These are phyloP conservation scores for Hirsutella minnesotensis DNA, from an alignment of 2,329 filamentous ascomycete species.

Conservation along the genomic window DNA sequence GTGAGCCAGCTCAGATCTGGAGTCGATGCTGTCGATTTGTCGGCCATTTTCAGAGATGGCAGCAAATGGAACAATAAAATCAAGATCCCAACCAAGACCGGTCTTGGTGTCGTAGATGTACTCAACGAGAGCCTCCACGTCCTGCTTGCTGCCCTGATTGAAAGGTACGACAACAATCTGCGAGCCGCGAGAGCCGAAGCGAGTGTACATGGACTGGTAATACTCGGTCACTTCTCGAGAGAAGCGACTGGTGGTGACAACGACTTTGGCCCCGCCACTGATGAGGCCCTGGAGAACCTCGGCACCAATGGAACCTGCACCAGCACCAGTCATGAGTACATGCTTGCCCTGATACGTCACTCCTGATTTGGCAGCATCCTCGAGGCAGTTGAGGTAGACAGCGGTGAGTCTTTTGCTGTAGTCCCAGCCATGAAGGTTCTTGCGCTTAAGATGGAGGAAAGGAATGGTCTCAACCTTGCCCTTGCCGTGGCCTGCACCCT, in stretches of 20 bases:
- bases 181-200: slow-evolving; percentile 84
- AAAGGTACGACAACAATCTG: slow-evolving; percentile 97
- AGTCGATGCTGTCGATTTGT: slow-evolving; percentile 93
- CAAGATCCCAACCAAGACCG: slow-evolving; percentile 94
- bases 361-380: slow-evolving; percentile 76
- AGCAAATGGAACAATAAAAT: slow-evolving; percentile 91
- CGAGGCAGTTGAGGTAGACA: slow-evolving; percentile 81
- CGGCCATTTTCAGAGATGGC: slow-evolving; percentile 96
- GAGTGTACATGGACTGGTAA: slow-evolving; percentile 97
- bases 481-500: slow-evolving; percentile 50
- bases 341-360: slow-evolving; percentile 93
- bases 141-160: slow-evolving; percentile 97
- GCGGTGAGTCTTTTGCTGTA: slow-evolving; percentile 98
- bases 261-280: slow-evolving; percentile 89
- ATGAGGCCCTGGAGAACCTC: slow-evolving; percentile 93
- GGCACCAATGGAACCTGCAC: slow-evolving; percentile 93
- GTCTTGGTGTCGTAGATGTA: slow-evolving; percentile 97
- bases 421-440: slow-evolving; percentile 89
- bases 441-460: slow-evolving; percentile 93
- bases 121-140: slow-evolving; percentile 83
- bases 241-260: slow-evolving; percentile 94
- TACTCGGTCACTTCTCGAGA: slow-evolving; percentile 97
- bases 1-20: slow-evolving; percentile 93
- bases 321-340: slow-evolving; percentile 94
- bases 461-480: slow-evolving; percentile 96